A percentile compares a stretch with the other conserved stretches of the same genome.
Conservation (phyloP, 129 eudicot species). For the Flaveria bidentis region DNA sequence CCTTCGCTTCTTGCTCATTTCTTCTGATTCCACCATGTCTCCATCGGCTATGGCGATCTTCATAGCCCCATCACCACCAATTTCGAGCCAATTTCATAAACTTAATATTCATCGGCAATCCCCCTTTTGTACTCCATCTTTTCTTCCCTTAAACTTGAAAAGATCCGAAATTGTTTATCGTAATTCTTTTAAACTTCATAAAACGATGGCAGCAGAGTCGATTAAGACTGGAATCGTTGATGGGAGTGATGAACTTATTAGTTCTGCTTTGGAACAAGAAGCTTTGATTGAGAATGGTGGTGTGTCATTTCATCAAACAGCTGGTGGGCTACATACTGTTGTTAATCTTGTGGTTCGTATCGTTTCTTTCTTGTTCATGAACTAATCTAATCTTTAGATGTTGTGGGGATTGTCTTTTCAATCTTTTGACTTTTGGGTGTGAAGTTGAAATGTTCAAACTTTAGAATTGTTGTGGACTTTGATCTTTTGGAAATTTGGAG, state of each 20-base stretch:
- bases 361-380: background rate
- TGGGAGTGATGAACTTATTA: conserved; percentile 17
- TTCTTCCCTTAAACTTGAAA: conserved; percentile 22
- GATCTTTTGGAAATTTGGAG: too few relatives aligned
- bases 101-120: conserved; percentile 12
- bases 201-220: conserved; percentile 25
- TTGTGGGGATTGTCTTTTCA: background rate
- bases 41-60: conserved; percentile 3
- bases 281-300: conserved; percentile 36
- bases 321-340: conserved; percentile 45
- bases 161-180: background rate
- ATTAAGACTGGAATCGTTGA: conserved; percentile 20
- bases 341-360: conserved; percentile 59
- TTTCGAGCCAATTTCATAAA: conserved; percentile 4
- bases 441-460: too few relatives aligned
- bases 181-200: background rate
- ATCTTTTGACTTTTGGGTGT: background rate
- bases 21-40: conserved; percentile 18
- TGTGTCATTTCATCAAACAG: conserved; percentile 24
- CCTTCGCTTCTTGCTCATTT: too few relatives aligned
- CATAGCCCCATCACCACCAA: conserved; percentile 12
- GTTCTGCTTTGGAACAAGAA: conserved; percentile 50
- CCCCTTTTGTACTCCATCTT: background rate
- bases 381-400: background rate
- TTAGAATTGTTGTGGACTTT: too few relatives aligned